These are phyloP conservation scores for Clavariopsis aquatica DNA, from an alignment of 495 filamentous ascomycete genomes.

Conservation along the genomic window DNA sequence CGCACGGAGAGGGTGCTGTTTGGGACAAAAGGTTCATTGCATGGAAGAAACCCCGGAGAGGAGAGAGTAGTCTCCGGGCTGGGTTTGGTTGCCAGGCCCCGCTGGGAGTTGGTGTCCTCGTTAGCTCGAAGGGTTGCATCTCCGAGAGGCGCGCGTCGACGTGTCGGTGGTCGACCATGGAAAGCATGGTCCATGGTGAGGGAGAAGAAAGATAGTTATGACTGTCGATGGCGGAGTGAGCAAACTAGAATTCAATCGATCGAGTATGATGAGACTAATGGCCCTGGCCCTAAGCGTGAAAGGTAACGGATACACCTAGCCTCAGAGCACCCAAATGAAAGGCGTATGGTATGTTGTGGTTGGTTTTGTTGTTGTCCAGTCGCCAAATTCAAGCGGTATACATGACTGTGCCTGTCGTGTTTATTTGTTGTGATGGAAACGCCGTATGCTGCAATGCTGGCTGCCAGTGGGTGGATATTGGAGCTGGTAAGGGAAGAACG, in stretches of 20 bases:
- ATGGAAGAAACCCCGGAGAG: conserved; percentile 22
- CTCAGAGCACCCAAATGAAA: conserved; percentile 22
- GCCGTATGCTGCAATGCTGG: background rate
- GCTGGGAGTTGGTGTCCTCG: conserved; percentile 16
- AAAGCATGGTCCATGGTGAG: conserved; percentile 17
- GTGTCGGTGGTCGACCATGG: conserved; percentile 20
- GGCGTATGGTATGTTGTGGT: background rate
- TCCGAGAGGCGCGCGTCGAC: conserved; percentile 19
- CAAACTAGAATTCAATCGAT: background rate
- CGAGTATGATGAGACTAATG: conserved; percentile 3
- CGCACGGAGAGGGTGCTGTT: conserved; percentile 36
- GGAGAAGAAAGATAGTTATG: background rate
- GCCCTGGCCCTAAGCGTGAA: background rate
- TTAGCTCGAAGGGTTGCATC: conserved; percentile 35
- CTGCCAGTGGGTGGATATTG: conserved; percentile 23
- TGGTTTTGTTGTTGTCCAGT: background rate
- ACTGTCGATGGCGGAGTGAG: background rate
- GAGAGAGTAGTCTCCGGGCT: conserved; percentile 7
- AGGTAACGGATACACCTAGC: conserved; percentile 21
- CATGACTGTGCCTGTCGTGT: conserved; percentile 16
- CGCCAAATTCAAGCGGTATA: background rate
- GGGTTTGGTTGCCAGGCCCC: conserved; percentile 5
- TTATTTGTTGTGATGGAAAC: background rate
- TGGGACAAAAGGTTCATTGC: conserved; percentile 33
- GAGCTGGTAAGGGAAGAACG: conserved; percentile 20